phyloP scores from a whole-genome alignment of 495 filamentous ascomycete species.

The Daldinia bambusicola region DNA sequence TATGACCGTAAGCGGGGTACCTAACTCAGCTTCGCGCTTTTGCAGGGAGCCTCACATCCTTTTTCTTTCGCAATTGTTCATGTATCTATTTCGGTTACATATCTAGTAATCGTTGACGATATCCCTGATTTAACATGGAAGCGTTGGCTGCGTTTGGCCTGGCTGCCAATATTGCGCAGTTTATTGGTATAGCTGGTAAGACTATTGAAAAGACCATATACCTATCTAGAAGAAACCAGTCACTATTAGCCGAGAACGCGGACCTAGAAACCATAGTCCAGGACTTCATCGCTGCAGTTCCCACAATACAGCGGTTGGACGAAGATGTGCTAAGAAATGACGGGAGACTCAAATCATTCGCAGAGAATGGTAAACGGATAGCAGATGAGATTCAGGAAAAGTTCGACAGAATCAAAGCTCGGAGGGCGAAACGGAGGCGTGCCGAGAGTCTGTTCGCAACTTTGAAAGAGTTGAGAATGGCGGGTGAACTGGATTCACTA shows the following conservation, averaged over 20 bases:
- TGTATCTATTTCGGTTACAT: no score
- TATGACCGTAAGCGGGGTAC: background rate
- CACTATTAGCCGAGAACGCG: background rate
- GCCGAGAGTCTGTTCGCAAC: background rate
- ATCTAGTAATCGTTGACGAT: background rate
- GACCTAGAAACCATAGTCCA: constrained; percentile 4
- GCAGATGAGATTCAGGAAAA: constrained; percentile 5
- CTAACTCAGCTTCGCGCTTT: background rate
- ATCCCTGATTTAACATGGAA: constrained; percentile 1
- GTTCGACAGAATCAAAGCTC: constrained; percentile 6
- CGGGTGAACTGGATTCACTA: constrained; percentile 2
- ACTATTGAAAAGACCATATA: constrained; percentile 10
- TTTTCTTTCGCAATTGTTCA: background rate
- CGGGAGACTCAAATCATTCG: background rate
- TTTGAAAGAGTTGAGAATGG: constrained; percentile 6
- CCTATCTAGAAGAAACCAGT: background rate
- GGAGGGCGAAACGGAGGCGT: constrained; percentile 3
- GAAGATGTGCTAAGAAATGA: background rate
- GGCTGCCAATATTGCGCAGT: constrained; percentile 10
- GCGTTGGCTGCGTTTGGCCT: constrained; percentile 3
- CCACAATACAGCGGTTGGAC: background rate
- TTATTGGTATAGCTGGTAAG: background rate
- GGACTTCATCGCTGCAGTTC: background rate
- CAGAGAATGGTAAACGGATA: background rate
- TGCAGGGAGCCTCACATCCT: background rate